These are phyloP conservation scores for Lavandula angustifolia DNA, from an alignment of 257 asterid genomes.

Conservation along the genomic window DNA sequence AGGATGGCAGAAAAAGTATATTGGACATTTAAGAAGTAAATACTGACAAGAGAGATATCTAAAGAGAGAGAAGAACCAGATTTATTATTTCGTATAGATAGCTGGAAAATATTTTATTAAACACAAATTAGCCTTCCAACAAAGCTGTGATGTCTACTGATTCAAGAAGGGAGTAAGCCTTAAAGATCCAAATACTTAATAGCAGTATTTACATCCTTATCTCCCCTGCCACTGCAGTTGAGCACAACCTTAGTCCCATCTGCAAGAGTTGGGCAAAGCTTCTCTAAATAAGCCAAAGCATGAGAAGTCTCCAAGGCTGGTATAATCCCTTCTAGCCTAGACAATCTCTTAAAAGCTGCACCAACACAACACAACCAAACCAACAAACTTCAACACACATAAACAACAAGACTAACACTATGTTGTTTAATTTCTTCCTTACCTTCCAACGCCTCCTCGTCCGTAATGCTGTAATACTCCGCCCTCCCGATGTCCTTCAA, in stretches of 20 bases:
- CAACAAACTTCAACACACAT: conserved; percentile 1
- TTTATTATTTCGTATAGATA: too few species aligned
- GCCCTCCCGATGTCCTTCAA: conserved; percentile 90
- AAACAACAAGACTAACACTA: too few species aligned
- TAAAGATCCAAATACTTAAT: conserved; percentile 59
- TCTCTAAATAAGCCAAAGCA: conserved; percentile 85
- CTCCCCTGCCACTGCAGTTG: conserved; percentile 98
- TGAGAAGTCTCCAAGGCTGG: conserved; percentile 97
- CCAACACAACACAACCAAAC: conserved; percentile 9
- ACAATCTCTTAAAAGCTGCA: conserved; percentile 88
- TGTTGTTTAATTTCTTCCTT: conserved; percentile 18
- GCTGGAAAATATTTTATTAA: too few species aligned
- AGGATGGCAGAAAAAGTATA: too few species aligned
- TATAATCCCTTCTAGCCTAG: conserved; percentile 82
- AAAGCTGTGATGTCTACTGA: neutral
- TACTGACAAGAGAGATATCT: too few species aligned
- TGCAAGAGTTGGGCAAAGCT: conserved; percentile 72
- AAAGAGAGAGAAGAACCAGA: too few species aligned
- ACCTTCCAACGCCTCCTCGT: conserved; percentile 95
- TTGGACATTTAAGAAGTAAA: too few species aligned
- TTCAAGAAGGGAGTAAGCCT: neutral
- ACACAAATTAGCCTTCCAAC: too few species aligned
- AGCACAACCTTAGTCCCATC: conserved; percentile 79
- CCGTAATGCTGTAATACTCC: conserved; percentile 76
- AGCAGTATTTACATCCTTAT: conserved; percentile 88